phyloP scores from a whole-genome alignment of 2,329 filamentous ascomycete genomes.

The Myriosclerotinia curreyana region DNA sequence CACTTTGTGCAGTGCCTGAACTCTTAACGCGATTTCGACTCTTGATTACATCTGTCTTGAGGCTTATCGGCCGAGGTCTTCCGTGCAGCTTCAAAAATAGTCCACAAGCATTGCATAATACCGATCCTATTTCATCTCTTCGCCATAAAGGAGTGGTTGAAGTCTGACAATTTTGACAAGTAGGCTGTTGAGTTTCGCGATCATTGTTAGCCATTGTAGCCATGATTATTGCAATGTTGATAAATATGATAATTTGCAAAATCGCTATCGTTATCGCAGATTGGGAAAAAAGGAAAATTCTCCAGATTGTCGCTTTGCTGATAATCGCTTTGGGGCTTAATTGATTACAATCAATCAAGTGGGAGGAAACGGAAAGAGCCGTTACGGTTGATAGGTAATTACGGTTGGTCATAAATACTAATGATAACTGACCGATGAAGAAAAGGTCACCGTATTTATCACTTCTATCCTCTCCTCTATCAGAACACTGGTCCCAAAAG shows the following conservation, averaged over 20 bases:
- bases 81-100: slow-evolving; percentile 97
- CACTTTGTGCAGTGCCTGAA: slow-evolving; percentile 67
- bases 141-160: slow-evolving; percentile 97
- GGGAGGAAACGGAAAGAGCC: not conserved
- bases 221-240: slow-evolving; percentile 37
- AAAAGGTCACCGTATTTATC: slow-evolving; percentile 13
- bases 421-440: not conserved
- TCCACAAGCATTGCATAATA: slow-evolving; percentile 97
- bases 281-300: slow-evolving; percentile 23
- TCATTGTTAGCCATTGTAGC: slow-evolving; percentile 51
- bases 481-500: slow-evolving; percentile 4
- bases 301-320: slow-evolving; percentile 19
- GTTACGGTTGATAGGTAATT: slow-evolving; percentile 13
- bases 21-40: slow-evolving; percentile 98
- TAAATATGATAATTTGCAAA: slow-evolving; percentile 16
- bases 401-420: slow-evolving; percentile 11
- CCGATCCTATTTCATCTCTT: slow-evolving; percentile 90
- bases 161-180: slow-evolving; percentile 94
- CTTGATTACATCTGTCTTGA: slow-evolving; percentile 99
- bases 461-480: not conserved
- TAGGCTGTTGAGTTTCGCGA: slow-evolving; percentile 69
- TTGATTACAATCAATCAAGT: slow-evolving; percentile 4
- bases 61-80: slow-evolving; percentile 84
- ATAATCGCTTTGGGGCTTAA: slow-evolving; percentile 10
- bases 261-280: slow-evolving; percentile 24